phyloP scores from a whole-genome alignment of 2,329 filamentous ascomycete species.

The Botrytis byssoidea region DNA sequence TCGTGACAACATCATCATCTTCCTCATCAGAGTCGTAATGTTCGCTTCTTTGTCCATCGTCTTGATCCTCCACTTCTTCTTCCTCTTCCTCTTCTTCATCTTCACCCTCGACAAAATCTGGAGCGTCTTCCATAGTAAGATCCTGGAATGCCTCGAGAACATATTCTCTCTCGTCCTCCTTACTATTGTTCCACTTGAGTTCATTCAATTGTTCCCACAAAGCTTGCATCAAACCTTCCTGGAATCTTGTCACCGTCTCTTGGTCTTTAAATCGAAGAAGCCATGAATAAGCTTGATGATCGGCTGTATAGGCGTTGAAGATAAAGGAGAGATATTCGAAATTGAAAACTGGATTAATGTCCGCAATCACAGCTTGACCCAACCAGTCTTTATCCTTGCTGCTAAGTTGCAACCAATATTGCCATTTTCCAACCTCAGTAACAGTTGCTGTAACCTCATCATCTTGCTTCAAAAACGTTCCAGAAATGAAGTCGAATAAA shows the following conservation, averaged over 20 bases:
- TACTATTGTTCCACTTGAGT: conserved; percentile 89
- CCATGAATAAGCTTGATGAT: conserved; percentile 94
- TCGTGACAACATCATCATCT: conserved; percentile 69
- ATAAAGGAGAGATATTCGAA: conserved; percentile 99
- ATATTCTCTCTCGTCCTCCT: conserved; percentile 90
- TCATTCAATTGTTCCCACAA: conserved; percentile 96
- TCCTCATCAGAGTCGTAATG: conserved; percentile 76
- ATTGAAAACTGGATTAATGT: conserved; percentile 98
- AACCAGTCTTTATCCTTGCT: conserved; percentile 79
- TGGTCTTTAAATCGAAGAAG: conserved; percentile 88
- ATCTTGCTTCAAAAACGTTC: conserved; percentile 65
- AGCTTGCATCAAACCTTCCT: conserved; percentile 91
- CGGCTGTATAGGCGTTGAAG: conserved; percentile 91
- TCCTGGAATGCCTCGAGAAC: conserved; percentile 95
- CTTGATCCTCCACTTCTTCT: conserved; percentile 54
- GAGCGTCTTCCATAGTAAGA: conserved; percentile 81
- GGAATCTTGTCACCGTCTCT: conserved; percentile 76
- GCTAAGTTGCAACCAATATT: conserved; percentile 90
- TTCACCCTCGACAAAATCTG: conserved; percentile 49
- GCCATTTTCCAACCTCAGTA: conserved; percentile 83
- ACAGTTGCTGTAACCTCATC: conserved; percentile 73
- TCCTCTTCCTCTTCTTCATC: conserved; percentile 51
- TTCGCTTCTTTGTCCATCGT: conserved; percentile 67
- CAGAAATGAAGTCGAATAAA: conserved; percentile 85
- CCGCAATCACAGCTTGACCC: conserved; percentile 78